Evolutionary conservation across 129 eudicot genomes (phyloP), one percentile per base, ranked within the genome.

Genomic region (Artemisia tridentata): DNA sequence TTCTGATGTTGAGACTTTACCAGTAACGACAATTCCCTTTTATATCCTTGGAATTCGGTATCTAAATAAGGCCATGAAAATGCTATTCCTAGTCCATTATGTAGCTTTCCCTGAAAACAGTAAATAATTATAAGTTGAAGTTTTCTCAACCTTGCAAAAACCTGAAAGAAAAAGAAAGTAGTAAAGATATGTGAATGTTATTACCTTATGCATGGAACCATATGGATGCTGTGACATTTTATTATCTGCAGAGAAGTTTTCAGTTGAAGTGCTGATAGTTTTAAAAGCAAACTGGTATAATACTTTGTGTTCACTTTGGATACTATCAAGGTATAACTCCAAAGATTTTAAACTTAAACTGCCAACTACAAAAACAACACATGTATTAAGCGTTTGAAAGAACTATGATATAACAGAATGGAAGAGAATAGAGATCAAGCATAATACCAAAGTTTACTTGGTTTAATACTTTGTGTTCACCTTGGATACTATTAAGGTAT

Each of bases 31-130:
- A 25, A 57, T 7, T 67, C 19, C 21, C 51, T 49, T 49, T 9
- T 49, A 49, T 67, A 67, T 48, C 27, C 21, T 14, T 49, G 45
- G 48, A 0, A 19, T 20, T 65, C 11, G 8, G 69, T 34, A 17
- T 47, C 11, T 15, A 12, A 45, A 67, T 25, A 49, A 67, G 5
- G 14, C 13, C 14, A 11, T 12, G 43, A n/a, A 49, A 67, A 13
- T 67, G 20, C 72, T 48, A 49, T 67, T 13, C 45, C 47, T 7
- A 25, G 58, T 13, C 60, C 72, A 67, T 67, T 50, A 4, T 23
- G 48, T 25, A 67, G 60, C 59, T 43, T 67, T 21, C 72, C 72
- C 72, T 67, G 72, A 49, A 49, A 49, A 67, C 4, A 21, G 15
- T 20, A 50, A 67, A 7, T 20, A 29, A 29, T 29, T 29, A 4